Evolutionary conservation across 2,329 filamentous ascomycete genomes (phyloP).

Genomic region (Cryphonectria radicalis): DNA sequence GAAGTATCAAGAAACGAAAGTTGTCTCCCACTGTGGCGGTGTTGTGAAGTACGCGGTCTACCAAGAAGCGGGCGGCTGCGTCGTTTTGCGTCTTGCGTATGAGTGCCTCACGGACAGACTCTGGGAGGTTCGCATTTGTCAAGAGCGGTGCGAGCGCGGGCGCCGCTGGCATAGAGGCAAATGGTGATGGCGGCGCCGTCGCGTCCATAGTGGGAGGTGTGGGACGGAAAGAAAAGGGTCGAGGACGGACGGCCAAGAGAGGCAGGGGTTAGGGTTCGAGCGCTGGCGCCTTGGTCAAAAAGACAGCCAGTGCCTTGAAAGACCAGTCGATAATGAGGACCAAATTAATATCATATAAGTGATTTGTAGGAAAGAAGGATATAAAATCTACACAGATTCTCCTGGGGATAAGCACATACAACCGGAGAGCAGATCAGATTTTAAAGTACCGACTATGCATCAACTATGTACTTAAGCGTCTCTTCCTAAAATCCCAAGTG

Average conservation of each 20-base stretch:
- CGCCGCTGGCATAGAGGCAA: not conserved
- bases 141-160: slow-evolving; percentile 4
- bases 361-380: not conserved
- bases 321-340: not conserved
- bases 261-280: slow-evolving; percentile 12
- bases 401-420: not conserved
- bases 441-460: not conserved
- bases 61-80: not conserved
- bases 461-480: not conserved
- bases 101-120: not conserved
- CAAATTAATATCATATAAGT: not conserved
- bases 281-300: not conserved
- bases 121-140: slow-evolving; percentile 4
- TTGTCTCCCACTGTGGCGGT: not conserved
- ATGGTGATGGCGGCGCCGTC: slow-evolving; percentile 9
- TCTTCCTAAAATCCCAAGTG: not conserved
- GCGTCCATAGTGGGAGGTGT: slow-evolving; percentile 13
- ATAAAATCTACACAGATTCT: not conserved
- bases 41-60: slow-evolving; percentile 1
- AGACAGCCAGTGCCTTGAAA: not conserved
- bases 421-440: not conserved
- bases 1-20: slow-evolving; percentile 3
- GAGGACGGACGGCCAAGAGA: not conserved
- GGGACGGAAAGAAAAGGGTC: not conserved
- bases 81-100: slow-evolving; percentile 8